These are phyloP conservation scores for Babesia gibsoni DNA, from an alignment of 169 alveolate species.

Conservation along the genomic window DNA sequence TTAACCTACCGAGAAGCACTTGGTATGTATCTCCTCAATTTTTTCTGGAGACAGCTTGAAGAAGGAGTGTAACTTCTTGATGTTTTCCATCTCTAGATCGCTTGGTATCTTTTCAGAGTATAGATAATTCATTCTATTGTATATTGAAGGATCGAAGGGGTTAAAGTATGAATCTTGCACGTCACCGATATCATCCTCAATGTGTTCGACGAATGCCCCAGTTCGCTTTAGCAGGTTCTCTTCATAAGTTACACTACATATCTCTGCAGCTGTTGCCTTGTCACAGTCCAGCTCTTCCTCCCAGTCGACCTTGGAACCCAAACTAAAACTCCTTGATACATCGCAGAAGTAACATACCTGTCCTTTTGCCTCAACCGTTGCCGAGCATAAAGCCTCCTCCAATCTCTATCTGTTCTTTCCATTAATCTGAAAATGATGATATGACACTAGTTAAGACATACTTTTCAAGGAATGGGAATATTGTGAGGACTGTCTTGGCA, in stretches of 20 bases:
- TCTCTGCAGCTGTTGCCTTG: slow-evolving; percentile 5
- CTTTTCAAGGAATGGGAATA: slow-evolving; percentile 50
- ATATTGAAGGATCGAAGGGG: slow-evolving; percentile 42
- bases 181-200: slow-evolving; percentile 53
- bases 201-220: slow-evolving; percentile 28
- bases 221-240: slow-evolving; percentile 50
- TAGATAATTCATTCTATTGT: slow-evolving; percentile 33
- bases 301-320: slow-evolving; percentile 30
- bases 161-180: slow-evolving; percentile 29
- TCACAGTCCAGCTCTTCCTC: slow-evolving; percentile 17
- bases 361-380: slow-evolving; percentile 41
- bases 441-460: not conserved
- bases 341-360: slow-evolving; percentile 4
- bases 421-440: slow-evolving; percentile 1
- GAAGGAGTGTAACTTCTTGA: slow-evolving; percentile 35
- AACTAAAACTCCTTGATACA: not conserved
- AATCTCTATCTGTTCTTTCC: slow-evolving; percentile 24
- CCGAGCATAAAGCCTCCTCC: slow-evolving; percentile 46
- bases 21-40: slow-evolving; percentile 30
- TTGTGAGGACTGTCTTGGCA: slow-evolving; percentile 24
- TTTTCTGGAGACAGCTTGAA: slow-evolving; percentile 20
- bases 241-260: slow-evolving; percentile 21
- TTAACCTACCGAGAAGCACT: slow-evolving; percentile 24
- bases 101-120: slow-evolving; percentile 24
- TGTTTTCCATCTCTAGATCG: slow-evolving; percentile 22